Conservation (phyloP, 2,329 filamentous ascomycete species). For the Cryphonectria nitschkei region DNA sequence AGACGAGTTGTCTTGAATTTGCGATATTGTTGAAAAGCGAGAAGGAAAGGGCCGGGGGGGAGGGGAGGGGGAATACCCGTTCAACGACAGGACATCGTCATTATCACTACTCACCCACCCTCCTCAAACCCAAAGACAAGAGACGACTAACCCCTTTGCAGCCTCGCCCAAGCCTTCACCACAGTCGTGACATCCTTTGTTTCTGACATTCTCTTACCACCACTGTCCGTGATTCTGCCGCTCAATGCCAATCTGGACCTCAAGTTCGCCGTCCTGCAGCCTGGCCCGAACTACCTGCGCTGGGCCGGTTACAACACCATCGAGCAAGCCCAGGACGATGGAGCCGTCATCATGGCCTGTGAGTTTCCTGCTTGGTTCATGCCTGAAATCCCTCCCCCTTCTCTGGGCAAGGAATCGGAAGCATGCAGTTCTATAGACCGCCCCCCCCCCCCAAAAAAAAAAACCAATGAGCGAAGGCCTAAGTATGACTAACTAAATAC, state of each 20-base stretch:
- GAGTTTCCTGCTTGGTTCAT: background rate
- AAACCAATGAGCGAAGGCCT: background rate
- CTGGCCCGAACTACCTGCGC: slow-evolving; percentile 57
- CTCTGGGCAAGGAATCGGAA: background rate
- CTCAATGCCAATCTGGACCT: slow-evolving; percentile 73
- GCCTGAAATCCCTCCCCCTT: background rate
- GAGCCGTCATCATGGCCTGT: slow-evolving; percentile 68
- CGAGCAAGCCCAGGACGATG: slow-evolving; percentile 69
- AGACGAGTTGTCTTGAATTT: background rate
- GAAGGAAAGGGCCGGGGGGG: no score
- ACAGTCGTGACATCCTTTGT: slow-evolving; percentile 73
- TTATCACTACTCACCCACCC: no score
- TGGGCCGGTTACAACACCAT: slow-evolving; percentile 70
- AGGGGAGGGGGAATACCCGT: no score
- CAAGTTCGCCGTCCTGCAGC: slow-evolving; percentile 69
- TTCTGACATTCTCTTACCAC: slow-evolving; percentile 69
- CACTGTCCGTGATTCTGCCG: slow-evolving; percentile 70
- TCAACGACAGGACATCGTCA: background rate
- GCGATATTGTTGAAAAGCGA: no score
- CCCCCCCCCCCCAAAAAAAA: no score
- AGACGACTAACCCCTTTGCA: slow-evolving; percentile 36
- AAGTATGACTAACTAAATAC: background rate
- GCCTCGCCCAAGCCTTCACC: slow-evolving; percentile 72
- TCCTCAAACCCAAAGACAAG: background rate
- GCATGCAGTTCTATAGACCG: no score